Base-by-base conservation (phyloP, 2,329 filamentous ascomycete species). In the Aureobasidium musti region DNA sequence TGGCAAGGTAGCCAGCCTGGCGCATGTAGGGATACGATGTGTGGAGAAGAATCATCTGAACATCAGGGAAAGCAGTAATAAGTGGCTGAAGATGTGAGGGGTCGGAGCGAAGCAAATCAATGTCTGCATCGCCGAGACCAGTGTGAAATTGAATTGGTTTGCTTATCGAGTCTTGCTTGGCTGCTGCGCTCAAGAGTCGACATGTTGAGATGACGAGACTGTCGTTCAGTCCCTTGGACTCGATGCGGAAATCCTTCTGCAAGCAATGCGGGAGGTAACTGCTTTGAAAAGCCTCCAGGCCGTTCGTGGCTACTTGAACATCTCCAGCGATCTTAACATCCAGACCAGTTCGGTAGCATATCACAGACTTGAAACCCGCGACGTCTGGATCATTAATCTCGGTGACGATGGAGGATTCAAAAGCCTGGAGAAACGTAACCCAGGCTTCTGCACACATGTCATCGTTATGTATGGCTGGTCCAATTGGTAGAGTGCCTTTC, bases 71-170 rank as follows among this genome's bases (percentile, higher is more conserved):
- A 23, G 83, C 79, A 45, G 87, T 84, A 70, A 95, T 91, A 67
- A 96, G 85, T 0, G 82, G 79, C 72, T 96, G 91, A 28, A 96
- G 79, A 71, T 90, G 87, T 0, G 90, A 86, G 0, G 92, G 91
- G 49, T 91, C 94, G 0, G 91, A 85, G 60, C 84, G 84, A 2
- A 86, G 79, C 30, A 96, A 79, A 5, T 82, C 84, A 60, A 95
- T 89, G 72, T 95, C 91, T 70, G 88, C 90, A 73, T 95, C 91
- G 0, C 91, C 91, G 0, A 95, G 82, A 0, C 91, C 91, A 0
- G 91, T 95, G 72, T 96, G 91, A 70, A 96, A 90, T 73, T 96
- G 91, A 14, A 96, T 80, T 0, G 91, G 90, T 74, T 94, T 95
- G 66, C 84, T 85, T 3, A 71, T 71, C 35, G 77, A 77, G 3